Base-by-base conservation (phyloP, 108 stramenopile species). In the Cyclotella choctawhatcheeana region DNA sequence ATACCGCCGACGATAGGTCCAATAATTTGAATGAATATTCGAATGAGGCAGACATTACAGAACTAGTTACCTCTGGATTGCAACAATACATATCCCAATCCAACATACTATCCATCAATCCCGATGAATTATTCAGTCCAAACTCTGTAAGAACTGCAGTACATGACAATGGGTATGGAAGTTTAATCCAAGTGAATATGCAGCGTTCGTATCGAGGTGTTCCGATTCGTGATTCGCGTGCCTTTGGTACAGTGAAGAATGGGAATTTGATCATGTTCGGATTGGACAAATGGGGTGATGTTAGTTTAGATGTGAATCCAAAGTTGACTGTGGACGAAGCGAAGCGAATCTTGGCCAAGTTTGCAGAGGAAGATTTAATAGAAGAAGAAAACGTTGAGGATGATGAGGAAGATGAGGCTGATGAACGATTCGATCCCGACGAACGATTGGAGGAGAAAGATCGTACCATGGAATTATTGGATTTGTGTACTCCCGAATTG, bases 201-300 rank as follows among this genome's bases (percentile, higher is more conserved):
- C 25, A 21, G 32, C 33, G 66, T 18, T 53, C 51, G 5, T 35
- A 52, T 26, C 5, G 34, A 2, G 16, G 16, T 45, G 40, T 67
- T 14, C 22, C 24, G 13, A 52, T 67, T 1, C 22, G 51, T 13
- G 51, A 35, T 17, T 53, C 51, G 22, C 18, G 66, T 5, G 59
- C 58, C 1, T 47, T 43, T 14, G 51, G 44, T 14, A 72, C 18
- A 18, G 45, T 72, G n/a, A 52, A 53, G 52, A 62, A 33, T 16
- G 71, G 71, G 45, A 72, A 67, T 53, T 53, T 51, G 65, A 24
- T 67, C 22, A 33, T 29, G 24, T 34, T 67, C 35, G 65, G 65
- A 2, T 52, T 67, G 20, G 51, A 53, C 6, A 17, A 35, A 24
- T 67, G 65, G 65, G 51, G 51, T 31, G 63, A 47, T 12, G 29